phyloP scores from a whole-genome alignment of 176 grass and related monocot species.

The Rhynchospora breviuscula region DNA sequence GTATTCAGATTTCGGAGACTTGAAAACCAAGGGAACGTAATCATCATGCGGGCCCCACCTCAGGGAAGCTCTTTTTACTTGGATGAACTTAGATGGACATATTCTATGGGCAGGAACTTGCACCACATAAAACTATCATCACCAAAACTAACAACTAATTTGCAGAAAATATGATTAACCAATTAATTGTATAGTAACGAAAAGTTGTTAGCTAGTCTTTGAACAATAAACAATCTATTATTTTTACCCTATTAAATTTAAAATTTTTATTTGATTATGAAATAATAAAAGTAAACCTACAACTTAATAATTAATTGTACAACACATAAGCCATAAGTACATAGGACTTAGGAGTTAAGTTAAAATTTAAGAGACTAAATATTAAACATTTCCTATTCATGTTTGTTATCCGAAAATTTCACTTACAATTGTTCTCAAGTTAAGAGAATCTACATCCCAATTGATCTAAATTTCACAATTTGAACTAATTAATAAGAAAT shows the following conservation, averaged over 20 bases:
- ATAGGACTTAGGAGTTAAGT: neutral
- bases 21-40: conserved; percentile 35
- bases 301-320: neutral
- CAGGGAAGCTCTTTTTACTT: neutral
- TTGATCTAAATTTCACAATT: neutral
- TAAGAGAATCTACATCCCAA: neutral
- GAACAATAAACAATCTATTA: neutral
- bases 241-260: neutral
- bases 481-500: neutral
- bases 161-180: neutral
- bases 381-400: neutral
- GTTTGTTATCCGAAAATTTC: neutral
- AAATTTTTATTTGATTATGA: no score
- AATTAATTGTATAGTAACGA: neutral
- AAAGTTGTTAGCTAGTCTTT: no score
- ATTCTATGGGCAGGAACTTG: neutral
- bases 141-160: neutral
- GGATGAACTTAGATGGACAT: neutral
- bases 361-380: neutral
- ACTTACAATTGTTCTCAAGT: neutral
- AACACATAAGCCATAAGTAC: neutral
- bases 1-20: conserved; percentile 13
- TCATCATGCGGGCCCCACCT: conserved; percentile 14
- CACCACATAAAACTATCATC: no score
- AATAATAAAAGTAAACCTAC: no score